Evolutionary conservation across 2,329 filamentous ascomycete species (phyloP).

Genomic region (Colletotrichum noveboracense): DNA sequence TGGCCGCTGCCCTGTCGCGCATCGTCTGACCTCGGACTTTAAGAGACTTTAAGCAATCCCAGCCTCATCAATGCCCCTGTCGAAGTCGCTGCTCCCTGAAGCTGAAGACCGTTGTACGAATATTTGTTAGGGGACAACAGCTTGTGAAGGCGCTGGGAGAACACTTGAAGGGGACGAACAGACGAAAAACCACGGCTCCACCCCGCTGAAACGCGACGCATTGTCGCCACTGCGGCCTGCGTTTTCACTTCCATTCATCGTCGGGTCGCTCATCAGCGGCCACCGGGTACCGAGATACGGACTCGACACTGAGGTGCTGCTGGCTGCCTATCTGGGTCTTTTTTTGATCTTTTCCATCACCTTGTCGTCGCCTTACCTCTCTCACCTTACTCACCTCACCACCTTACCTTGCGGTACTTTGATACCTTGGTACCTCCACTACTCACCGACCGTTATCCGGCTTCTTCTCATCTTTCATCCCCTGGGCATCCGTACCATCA

Average conservation of each 20-base stretch:
- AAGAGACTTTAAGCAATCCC: not conserved
- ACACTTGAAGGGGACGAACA: not conserved
- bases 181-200: not conserved
- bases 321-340: not conserved
- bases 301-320: not conserved
- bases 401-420: not conserved
- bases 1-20: not conserved
- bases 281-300: not conserved
- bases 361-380: not conserved
- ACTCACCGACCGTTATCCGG: not conserved
- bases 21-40: slow-evolving; percentile 10
- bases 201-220: slow-evolving; percentile 20
- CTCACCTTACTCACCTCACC: not conserved
- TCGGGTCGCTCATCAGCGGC: not conserved
- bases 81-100: not conserved
- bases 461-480: not conserved
- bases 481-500: not conserved
- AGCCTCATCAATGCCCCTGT: not conserved
- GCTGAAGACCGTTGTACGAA: not conserved
- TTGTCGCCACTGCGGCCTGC: slow-evolving; percentile 11
- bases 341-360: not conserved
- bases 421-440: not conserved
- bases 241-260: not conserved
- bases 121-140: not conserved
- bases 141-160: not conserved